Evolutionary conservation across 768 basidiomycete genomes (phyloP).

Genomic region (Rhizopogon roseolus): DNA sequence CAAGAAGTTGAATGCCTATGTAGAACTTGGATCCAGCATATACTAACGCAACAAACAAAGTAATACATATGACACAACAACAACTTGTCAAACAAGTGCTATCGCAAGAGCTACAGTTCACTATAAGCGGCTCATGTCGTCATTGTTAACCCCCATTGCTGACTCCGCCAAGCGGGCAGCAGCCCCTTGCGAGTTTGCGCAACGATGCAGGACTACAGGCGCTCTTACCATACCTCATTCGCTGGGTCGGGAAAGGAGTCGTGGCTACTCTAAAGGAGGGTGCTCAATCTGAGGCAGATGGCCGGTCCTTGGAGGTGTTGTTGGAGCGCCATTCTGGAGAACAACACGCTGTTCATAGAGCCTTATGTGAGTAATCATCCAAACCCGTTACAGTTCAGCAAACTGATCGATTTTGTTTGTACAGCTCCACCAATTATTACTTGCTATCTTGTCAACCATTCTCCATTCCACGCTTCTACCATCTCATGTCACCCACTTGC

Average conservation of each 20-base stretch:
- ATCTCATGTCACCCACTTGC: conserved; percentile 63
- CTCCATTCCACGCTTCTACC: conserved; percentile 79
- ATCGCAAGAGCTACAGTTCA: conserved; percentile 93
- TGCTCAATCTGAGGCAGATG: no score
- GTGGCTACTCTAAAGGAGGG: conserved; percentile 53
- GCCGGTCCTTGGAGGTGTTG: conserved; percentile 71
- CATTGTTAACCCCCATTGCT: conserved; percentile 62
- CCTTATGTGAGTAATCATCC: conserved; percentile 72
- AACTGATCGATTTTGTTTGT: background rate
- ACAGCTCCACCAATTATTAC: conserved; percentile 93
- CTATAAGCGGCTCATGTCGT: conserved; percentile 85
- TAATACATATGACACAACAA: conserved; percentile 60
- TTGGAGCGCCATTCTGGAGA: conserved; percentile 85
- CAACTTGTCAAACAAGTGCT: conserved; percentile 89
- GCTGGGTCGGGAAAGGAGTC: conserved; percentile 92
- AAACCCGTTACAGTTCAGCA: background rate
- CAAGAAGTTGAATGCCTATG: conserved; percentile 8
- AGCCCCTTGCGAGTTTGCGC: conserved; percentile 83
- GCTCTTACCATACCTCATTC: conserved; percentile 87
- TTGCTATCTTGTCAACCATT: conserved; percentile 90
- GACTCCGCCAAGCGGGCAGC: conserved; percentile 78
- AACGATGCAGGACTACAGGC: conserved; percentile 90
- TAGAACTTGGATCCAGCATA: conserved; percentile 19
- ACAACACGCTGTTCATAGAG: conserved; percentile 87
- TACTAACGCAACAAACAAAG: no score